Evolutionary conservation across 306 rosid genomes (phyloP), one percentile per base, ranked within the genome.

Genomic region (Hylodesmum podocarpum): DNA sequence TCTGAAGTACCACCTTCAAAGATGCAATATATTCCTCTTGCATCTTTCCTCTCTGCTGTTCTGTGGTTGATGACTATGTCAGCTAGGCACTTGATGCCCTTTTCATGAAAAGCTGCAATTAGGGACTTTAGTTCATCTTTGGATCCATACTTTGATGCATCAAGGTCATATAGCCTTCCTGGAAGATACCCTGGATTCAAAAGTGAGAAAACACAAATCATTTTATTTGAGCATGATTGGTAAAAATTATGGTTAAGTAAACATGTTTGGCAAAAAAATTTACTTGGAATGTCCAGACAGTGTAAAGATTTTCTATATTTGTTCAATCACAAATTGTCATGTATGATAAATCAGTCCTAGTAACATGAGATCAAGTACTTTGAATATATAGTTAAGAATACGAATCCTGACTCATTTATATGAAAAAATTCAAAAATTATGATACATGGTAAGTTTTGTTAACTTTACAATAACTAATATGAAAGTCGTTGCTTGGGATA

Each of bases 11-110:
- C 98, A 21, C 98, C 94, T 80, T 94, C 96, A 39, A 91, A 91
- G 82, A 94, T 71, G 89, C 89, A 77, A 71, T 87, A 91, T 8
- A 83, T 85, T 22, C 97, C 94, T 80, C 96, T 87, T 4, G 21
- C 73, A 13, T 91, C 97, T 53, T 83, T 67, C 54, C 70, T 84
- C 84, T 91, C 92, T 21, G 98, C 94, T 4, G 92, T 85, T 86
- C 92, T 88, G 75, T 93, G 98, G 85, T 91, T 89, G 83, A 94
- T 94, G 33, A 94, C 97, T 46, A 94, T 89, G 80, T 94, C 96
- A 11, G 97, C 98, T 0, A 94, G 0, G 54, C 77, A 63, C 36
- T 89, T 89, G 27, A 94, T 91, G 18, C 92, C 90, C 4, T 76
- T 87, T 0, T 41, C 73, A 15, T 70, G 78, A 71, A 89, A 82